These are phyloP conservation scores for Thielaviopsis punctulata DNA, from an alignment of 2,329 filamentous ascomycete genomes.

Conservation along the genomic window DNA sequence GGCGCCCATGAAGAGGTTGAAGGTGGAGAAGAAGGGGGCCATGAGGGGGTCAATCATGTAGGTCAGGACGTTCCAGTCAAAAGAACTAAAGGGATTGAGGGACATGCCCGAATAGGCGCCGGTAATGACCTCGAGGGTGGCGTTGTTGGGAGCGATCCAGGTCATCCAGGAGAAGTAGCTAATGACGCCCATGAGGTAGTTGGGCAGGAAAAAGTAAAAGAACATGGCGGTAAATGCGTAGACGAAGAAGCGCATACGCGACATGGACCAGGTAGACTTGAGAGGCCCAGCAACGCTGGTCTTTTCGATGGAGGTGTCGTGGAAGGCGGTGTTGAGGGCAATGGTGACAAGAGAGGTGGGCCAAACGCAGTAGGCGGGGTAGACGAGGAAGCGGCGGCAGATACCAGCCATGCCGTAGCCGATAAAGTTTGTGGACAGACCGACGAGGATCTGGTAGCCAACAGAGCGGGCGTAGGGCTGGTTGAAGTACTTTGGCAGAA, in stretches of 20 bases:
- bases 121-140: conserved; percentile 21
- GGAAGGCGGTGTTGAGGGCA: conserved; percentile 31
- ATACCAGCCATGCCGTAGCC: conserved; percentile 38
- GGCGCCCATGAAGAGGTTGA: conserved; percentile 43
- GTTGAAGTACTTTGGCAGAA: conserved; percentile 32
- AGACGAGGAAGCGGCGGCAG: conserved; percentile 32
- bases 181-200: conserved; percentile 31
- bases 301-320: conserved; percentile 24
- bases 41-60: conserved; percentile 24
- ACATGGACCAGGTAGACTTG: conserved; percentile 22
- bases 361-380: conserved; percentile 36
- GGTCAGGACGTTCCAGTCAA: conserved; percentile 26
- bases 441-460: conserved; percentile 32
- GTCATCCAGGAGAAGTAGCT: conserved; percentile 34
- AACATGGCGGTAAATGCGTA: conserved; percentile 29
- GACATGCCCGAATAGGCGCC: conserved; percentile 23
- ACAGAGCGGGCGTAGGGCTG: conserved; percentile 30
- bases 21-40: conserved; percentile 39
- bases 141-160: conserved; percentile 32
- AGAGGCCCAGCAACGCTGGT: conserved; percentile 19
- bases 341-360: conserved; percentile 33
- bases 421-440: conserved; percentile 34
- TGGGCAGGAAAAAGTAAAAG: conserved; percentile 36
- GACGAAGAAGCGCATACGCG: conserved; percentile 30
- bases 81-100: conserved; percentile 25